Conservation (phyloP, 2,329 filamentous ascomycete species). For the Fusarium armeniacum region DNA sequence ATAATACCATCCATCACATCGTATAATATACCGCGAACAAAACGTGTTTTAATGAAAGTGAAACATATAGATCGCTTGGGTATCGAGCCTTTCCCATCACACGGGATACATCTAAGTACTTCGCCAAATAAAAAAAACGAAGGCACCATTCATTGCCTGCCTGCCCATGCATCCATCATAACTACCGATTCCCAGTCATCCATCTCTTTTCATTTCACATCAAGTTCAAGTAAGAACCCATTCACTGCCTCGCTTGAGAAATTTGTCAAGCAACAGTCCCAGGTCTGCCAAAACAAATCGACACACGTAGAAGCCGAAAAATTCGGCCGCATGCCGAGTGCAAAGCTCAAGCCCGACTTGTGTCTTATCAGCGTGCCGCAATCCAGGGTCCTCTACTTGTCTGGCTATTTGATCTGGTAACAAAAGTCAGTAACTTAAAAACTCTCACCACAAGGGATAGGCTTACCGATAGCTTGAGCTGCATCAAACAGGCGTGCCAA, state of each 20-base stretch:
- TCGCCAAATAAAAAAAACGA: constrained; percentile 40
- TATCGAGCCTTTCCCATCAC: constrained; percentile 47
- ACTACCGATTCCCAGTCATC: constrained; percentile 21
- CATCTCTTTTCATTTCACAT: constrained; percentile 35
- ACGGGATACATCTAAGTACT: constrained; percentile 43
- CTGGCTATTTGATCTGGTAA: constrained; percentile 89
- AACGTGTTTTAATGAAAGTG: constrained; percentile 33
- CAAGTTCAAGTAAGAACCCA: constrained; percentile 75
- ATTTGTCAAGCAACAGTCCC: constrained; percentile 90
- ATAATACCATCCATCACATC: background rate
- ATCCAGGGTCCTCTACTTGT: constrained; percentile 93
- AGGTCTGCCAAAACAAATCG: constrained; percentile 93
- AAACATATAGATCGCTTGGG: constrained; percentile 49
- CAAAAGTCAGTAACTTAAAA: background rate
- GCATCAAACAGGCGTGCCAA: constrained; percentile 93
- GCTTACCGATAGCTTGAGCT: constrained; percentile 89
- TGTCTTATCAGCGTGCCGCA: constrained; percentile 91
- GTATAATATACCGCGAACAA: constrained; percentile 10
- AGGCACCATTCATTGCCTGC: constrained; percentile 39
- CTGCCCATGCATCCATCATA: constrained; percentile 34
- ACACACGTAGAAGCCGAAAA: constrained; percentile 97
- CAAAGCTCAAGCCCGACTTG: constrained; percentile 96
- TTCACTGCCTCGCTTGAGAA: constrained; percentile 95
- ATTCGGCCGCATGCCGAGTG: constrained; percentile 93
- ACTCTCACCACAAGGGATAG: fast-evolving